Conservation (phyloP, 768 basidiomycete genomes). For the Mycena venus region DNA sequence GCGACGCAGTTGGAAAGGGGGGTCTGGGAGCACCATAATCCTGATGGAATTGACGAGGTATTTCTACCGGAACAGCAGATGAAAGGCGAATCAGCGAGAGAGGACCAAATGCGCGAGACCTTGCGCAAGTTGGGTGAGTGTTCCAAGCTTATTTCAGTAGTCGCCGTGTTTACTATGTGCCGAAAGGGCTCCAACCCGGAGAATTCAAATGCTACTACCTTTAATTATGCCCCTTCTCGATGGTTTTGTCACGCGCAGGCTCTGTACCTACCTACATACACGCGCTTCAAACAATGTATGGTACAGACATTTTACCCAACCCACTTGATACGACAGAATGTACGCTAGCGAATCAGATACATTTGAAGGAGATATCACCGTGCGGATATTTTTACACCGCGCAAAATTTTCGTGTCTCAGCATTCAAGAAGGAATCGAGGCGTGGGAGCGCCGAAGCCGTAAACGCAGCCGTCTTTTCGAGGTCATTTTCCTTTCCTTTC, state of each 20-base stretch:
- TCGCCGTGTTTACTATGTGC: neutral
- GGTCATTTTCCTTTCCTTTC: neutral
- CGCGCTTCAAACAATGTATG: neutral
- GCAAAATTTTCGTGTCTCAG: neutral
- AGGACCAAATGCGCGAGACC: conserved; percentile 22
- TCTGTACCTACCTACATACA: too few species aligned
- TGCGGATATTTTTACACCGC: neutral
- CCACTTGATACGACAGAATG: neutral
- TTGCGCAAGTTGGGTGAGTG: conserved; percentile 16
- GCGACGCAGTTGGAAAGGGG: conserved; percentile 17
- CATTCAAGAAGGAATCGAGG: neutral
- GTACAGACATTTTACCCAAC: neutral
- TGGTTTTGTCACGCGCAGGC: neutral
- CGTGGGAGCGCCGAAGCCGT: neutral
- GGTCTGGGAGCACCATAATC: conserved; percentile 4
- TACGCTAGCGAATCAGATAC: neutral
- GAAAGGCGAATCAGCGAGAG: conserved; percentile 16
- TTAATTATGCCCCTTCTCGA: neutral
- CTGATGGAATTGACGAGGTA: conserved; percentile 4
- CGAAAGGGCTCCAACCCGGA: conserved; percentile 19
- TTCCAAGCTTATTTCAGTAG: neutral
- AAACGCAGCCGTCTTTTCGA: neutral
- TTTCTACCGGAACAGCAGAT: conserved; percentile 12
- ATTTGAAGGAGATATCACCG: neutral
- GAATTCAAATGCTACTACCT: conserved; percentile 22